These are phyloP conservation scores for Zygoascus ofunaensis DNA, from an alignment of 805 yeast species.

Conservation along the genomic window DNA sequence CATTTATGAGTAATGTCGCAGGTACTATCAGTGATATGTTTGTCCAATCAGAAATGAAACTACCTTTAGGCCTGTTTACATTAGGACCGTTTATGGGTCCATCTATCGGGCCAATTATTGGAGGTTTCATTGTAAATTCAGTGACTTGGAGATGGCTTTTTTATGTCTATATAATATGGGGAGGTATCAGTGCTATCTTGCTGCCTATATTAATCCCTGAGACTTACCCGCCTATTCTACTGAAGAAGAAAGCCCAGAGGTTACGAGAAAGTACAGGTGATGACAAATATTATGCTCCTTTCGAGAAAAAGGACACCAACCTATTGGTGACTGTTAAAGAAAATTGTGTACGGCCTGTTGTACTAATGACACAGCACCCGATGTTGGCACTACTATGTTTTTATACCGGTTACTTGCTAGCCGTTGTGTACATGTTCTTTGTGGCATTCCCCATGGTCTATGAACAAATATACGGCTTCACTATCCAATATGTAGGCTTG, in stretches of 20 bases:
- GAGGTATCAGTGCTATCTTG: conserved; percentile 44
- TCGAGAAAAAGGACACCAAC: conserved; percentile 25
- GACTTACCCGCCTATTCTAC: conserved; percentile 72
- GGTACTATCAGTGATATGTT: conserved; percentile 78
- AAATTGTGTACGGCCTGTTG: conserved; percentile 47
- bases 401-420: conserved; percentile 48
- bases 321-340: conserved; percentile 5
- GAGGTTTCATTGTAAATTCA: conserved; percentile 52
- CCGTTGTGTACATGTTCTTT: conserved; percentile 51
- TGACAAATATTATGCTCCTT: conserved; percentile 32
- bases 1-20: conserved; percentile 76
- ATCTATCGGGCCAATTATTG: conserved; percentile 52
- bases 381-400: conserved; percentile 47
- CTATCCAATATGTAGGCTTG: conserved; percentile 44
- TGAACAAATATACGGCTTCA: conserved; percentile 38
- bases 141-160: conserved; percentile 67
- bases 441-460: conserved; percentile 53
- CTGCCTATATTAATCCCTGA: conserved; percentile 49
- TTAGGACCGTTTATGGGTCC: conserved; percentile 78
- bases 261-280: conserved; percentile 41
- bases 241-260: conserved; percentile 54
- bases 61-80: conserved; percentile 74
- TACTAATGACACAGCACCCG: conserved; percentile 41
- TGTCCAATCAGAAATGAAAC: conserved; percentile 52
- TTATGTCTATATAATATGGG: conserved; percentile 49